phyloP scores from a whole-genome alignment of 1,284 basidiomycete species.

The Rhodotorula glutinis region DNA sequence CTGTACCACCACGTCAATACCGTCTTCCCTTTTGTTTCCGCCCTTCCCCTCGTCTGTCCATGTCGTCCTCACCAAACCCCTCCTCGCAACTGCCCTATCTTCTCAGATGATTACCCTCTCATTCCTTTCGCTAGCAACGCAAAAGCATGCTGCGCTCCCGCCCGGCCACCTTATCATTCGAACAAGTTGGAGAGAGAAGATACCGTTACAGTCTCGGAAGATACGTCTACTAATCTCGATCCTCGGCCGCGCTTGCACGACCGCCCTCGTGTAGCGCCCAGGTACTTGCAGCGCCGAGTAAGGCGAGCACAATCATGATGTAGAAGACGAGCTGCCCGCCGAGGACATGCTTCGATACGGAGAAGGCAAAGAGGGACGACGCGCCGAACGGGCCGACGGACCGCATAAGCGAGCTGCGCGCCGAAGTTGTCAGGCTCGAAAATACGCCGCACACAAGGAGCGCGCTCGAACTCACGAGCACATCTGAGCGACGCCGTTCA shows the following conservation, averaged over 20 bases:
- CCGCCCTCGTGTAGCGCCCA: constrained; percentile 25
- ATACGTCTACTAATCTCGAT: not conserved
- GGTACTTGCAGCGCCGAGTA: constrained; percentile 19
- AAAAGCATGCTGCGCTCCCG: too few relatives aligned
- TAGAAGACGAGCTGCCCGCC: constrained; percentile 36
- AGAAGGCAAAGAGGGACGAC: constrained; percentile 40
- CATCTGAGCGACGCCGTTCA: constrained; percentile 47
- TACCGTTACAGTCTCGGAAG: too few relatives aligned
- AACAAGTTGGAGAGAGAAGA: too few relatives aligned
- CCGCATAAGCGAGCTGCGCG: constrained; percentile 32
- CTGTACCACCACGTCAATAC: not conserved
- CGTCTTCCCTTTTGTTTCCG: not conserved
- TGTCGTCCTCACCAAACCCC: not conserved
- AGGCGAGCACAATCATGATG: constrained; percentile 28
- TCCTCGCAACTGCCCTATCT: not conserved
- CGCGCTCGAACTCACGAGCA: constrained; percentile 18
- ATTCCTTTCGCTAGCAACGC: not conserved
- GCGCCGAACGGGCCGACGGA: constrained; percentile 33
- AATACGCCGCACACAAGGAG: not conserved
- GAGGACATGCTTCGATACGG: constrained; percentile 21
- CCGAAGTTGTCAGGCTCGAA: too few relatives aligned
- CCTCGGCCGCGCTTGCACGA: constrained; percentile 23
- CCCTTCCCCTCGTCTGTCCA: not conserved
- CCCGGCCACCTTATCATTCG: too few relatives aligned
- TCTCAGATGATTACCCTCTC: not conserved